Percentiles rank a stretch among this genome's conserved stretches.
These are phyloP conservation scores for Naganishia friedmannii DNA, from an alignment of 768 basidiomycete species.

Conservation along the genomic window DNA sequence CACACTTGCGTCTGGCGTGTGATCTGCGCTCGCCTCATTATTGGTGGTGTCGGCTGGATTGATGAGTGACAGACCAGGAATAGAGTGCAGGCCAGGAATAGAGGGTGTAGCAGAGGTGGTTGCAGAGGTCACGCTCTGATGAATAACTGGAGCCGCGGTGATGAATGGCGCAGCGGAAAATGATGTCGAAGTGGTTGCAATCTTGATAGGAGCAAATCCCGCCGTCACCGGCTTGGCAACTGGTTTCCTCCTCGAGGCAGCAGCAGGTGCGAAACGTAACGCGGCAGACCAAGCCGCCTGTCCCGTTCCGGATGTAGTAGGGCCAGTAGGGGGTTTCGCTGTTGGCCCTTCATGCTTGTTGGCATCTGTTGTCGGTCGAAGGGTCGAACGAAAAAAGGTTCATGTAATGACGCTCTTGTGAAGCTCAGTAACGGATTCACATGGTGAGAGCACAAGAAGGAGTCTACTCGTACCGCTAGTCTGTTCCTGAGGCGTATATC, in stretches of 20 bases:
- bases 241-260: conserved; percentile 23
- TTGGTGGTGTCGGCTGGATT: background rate
- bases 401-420: conserved; percentile 2
- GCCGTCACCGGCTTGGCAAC: background rate
- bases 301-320: conserved; percentile 20
- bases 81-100: conserved; percentile 17
- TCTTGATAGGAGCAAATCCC: conserved; percentile 6
- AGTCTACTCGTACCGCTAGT: conserved; percentile 21
- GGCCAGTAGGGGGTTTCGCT: background rate
- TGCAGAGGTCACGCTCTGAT: conserved; percentile 15
- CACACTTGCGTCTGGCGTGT: conserved; percentile 39
- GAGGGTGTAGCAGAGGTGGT: conserved; percentile 30
- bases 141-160: background rate
- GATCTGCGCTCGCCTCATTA: conserved; percentile 15
- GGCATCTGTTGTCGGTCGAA: background rate
- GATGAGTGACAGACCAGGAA: background rate
- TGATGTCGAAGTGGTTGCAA: conserved; percentile 23
- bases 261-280: conserved; percentile 47
- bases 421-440: background rate
- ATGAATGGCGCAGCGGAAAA: conserved; percentile 11
- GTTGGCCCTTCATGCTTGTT: background rate
- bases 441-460: background rate
- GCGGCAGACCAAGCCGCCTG: conserved; percentile 43
- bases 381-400: background rate
- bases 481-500: background rate